Evolutionary conservation across 75 land plant genomes (phyloP).

Genomic region (Pinus albicaulis): DNA sequence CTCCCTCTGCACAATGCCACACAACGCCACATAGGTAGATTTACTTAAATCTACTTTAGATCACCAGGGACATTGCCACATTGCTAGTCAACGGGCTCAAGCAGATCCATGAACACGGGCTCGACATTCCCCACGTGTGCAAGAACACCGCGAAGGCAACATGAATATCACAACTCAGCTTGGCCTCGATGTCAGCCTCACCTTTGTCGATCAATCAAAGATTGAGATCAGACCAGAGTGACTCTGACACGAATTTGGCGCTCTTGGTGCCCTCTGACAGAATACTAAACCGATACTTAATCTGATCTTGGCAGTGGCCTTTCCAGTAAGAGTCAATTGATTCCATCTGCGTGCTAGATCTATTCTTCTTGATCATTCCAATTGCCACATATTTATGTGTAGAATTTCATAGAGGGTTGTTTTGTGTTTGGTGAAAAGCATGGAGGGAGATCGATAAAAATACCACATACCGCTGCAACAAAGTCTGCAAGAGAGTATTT

Average conservation of each 20-base stretch:
- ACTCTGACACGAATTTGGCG: conserved; percentile 9
- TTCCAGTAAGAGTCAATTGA: too few relatives aligned
- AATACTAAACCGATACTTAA: conserved; percentile 17
- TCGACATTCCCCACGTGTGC: conserved; percentile 98
- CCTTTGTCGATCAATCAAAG: neutral
- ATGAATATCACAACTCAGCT: conserved; percentile 12
- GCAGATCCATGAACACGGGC: too few relatives aligned
- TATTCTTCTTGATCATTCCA: too few relatives aligned
- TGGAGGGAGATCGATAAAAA: neutral
- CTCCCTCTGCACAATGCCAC: too few relatives aligned
- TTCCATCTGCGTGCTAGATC: too few relatives aligned
- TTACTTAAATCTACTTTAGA: too few relatives aligned
- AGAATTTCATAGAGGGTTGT: too few relatives aligned
- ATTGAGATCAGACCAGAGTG: conserved; percentile 11
- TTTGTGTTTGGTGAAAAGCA: too few relatives aligned
- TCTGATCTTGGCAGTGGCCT: conserved; percentile 66
- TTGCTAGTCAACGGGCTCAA: too few relatives aligned
- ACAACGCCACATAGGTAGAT: too few relatives aligned
- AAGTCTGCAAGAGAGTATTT: neutral
- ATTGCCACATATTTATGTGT: too few relatives aligned
- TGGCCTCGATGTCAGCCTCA: neutral
- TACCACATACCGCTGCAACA: neutral
- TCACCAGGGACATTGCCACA: too few relatives aligned
- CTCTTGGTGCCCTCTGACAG: neutral
- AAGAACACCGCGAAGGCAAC: conserved; percentile 88